Evolutionary conservation across 1,139 yeast species (phyloP), one percentile per base, ranked within the genome.

Genomic region (Protomyces arabidopsidicola): DNA sequence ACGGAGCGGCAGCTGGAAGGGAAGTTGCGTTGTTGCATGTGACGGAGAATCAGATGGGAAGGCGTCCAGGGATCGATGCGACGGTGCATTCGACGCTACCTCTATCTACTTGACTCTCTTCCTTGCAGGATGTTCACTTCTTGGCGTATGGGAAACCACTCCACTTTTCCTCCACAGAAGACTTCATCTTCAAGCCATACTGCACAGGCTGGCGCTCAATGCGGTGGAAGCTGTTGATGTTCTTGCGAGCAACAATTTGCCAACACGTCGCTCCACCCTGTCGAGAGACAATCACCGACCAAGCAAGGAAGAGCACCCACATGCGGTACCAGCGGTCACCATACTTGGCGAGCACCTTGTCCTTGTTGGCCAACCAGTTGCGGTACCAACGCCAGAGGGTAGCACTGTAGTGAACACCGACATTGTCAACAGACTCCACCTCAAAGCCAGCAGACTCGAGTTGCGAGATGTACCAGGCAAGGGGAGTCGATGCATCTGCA

Each of bases 381-480:
- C 95, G 81, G 84, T 90, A 90, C 97, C 97, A 90, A 79, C 86
- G 84, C 91, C 95, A 89, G 73, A 90, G 79, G 65, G 97, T 90
- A 58, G 93, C 90, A 66, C 96, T 88, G 79, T 90, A 90, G 75
- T 88, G 93, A 65, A 90, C 96, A 75, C 97, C 97, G 71, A 90
- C 87, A 76, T 87, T 90, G 77, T 90, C 97, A 67, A 88, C 78
- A 58, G 88, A 81, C 64, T 86, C 91, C 71, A 88, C 83, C 79
- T 90, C 97, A 75, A 90, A 90, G 2, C 96, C 96, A 68, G 87
- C 84, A 51, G 84, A 84, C 79, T 90, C 97, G 74, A 90, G 83
- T 70, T 84, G 80, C 68, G 86, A 83, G 67, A 86, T 80, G 69
- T 88, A 93, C 75, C 88, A 90, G 65, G 90, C 89, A 72, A 90